Conservation (phyloP, 208 protist species). For the Wallacemonas sp. region DNA sequence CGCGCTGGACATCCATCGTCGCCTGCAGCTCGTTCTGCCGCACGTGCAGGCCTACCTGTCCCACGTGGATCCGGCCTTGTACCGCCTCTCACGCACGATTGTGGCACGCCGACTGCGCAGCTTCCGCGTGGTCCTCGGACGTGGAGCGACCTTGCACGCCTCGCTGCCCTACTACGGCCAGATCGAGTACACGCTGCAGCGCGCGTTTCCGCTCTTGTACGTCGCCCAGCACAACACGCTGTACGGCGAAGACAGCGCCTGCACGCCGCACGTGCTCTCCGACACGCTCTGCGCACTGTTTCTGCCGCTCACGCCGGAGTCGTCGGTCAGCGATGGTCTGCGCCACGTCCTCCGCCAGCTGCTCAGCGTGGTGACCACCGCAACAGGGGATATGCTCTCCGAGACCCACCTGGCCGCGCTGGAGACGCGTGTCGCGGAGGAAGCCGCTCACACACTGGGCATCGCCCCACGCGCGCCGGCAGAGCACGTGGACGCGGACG, state of each 20-base stretch:
- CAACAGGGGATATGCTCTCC: not conserved
- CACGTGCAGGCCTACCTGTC: conserved; percentile 52
- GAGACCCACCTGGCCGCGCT: not conserved
- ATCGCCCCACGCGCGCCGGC: not conserved
- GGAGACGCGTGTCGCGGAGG: not conserved
- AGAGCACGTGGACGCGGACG: not conserved
- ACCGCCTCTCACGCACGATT: conserved; percentile 24
- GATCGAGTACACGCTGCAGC: conserved; percentile 32
- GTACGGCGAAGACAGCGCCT: conserved; percentile 57
- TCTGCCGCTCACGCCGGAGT: conserved; percentile 29
- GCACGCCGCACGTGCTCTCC: conserved; percentile 41
- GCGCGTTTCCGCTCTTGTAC: conserved; percentile 49
- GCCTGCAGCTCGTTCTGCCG: conserved; percentile 40
- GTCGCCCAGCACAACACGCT: conserved; percentile 69
- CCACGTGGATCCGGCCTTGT: conserved; percentile 29
- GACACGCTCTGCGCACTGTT: conserved; percentile 54
- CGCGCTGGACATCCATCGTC: conserved; percentile 38
- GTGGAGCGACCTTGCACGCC: conserved; percentile 22
- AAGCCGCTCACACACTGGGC: not conserved
- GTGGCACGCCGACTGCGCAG: conserved; percentile 35
- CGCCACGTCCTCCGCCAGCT: conserved; percentile 9
- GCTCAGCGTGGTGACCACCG: conserved; percentile 8
- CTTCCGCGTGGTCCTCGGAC: conserved; percentile 42
- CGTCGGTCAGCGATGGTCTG: conserved; percentile 17
- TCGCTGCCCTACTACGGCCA: conserved; percentile 28